Evolutionary conservation across 345 rosid species (phyloP).

Genomic region (Eucalyptus lansdowneana): DNA sequence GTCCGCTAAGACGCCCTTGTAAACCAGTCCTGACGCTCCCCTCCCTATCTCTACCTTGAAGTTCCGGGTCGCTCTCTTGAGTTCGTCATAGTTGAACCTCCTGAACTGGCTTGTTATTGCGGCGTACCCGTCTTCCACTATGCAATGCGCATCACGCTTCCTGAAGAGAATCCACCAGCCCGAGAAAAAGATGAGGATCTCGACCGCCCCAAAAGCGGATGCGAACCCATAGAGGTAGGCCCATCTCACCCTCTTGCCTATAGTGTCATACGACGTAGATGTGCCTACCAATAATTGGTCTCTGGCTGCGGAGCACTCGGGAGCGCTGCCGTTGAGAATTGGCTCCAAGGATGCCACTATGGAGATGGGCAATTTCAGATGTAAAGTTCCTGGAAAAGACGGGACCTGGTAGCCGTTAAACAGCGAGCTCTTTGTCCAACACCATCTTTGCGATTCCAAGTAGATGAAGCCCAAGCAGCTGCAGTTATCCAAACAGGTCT

Average conservation of each 20-base stretch:
- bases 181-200: conserved; percentile 1
- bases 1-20: conserved; percentile 22
- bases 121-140: conserved; percentile 8
- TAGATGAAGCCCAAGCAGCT: conserved; percentile 22
- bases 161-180: conserved; percentile 20
- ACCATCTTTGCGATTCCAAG: conserved; percentile 3
- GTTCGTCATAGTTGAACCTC: conserved; percentile 15
- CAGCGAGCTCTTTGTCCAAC: conserved; percentile 9
- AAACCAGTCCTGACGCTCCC: conserved; percentile 42
- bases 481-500: conserved; percentile 13
- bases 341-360: not conserved
- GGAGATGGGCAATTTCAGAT: conserved; percentile 15
- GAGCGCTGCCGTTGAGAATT: not conserved
- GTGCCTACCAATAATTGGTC: not conserved
- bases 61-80: conserved; percentile 17
- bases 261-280: not conserved
- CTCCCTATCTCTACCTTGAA: conserved; percentile 27
- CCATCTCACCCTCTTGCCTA: conserved; percentile 2
- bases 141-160: not conserved
- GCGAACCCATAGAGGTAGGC: conserved; percentile 23
- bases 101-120: conserved; percentile 7
- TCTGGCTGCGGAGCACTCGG: not conserved
- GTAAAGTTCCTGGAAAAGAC: conserved; percentile 6
- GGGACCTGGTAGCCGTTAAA: conserved; percentile 21
- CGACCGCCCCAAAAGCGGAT: conserved; percentile 12